Base-by-base conservation (phyloP, 139 green algal genomes). In the Chlamydomonas asymmetrica region DNA sequence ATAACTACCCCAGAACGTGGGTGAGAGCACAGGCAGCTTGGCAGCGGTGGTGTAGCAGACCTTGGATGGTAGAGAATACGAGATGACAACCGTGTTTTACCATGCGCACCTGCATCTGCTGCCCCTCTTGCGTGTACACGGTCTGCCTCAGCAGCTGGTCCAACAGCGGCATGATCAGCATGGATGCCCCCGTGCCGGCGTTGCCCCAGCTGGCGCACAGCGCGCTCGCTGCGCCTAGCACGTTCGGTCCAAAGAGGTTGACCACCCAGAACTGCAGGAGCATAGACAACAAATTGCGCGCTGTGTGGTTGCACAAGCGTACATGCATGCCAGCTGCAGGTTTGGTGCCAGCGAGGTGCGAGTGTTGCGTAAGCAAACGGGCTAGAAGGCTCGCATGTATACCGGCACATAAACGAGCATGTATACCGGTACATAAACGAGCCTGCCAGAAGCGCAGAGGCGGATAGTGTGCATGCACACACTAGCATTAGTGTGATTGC, bases 121-220 rank as follows among this genome's bases (percentile, higher is more conserved):
- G 18, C 25, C 20, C 18, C 22, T 29, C 18, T 6, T 54, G 48
- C 48, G 16, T 16, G 20, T 16, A 16, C 16, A 8, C 22, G 63
- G 63, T 52, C 18, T 22, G 63, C 63, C 4, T 22, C 5, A 49
- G 35, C 22, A 6, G 63, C 27, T 66, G 16, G 37, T 61, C 75
- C 64, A 98, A 74, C 72, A 94, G 76, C 4, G 94, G 94, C 93
- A 97, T 97, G 16, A 97, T 52, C 61, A 98, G 78, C 75, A 97
- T 89, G 1, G 92, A 93, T 5, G 92, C 73, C 43, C 94, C 94
- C 27, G 84, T 90, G 62, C 90, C 90, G 27, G 91, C 79, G 85
- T 97, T 97, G 61, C 94, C 94, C 93, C 91, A 97, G 66, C 93
- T 92, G 60, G 84, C 91, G 35, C 48, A 63, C 16, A 29, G 6